Evolutionary conservation across 768 basidiomycete species (phyloP), one percentile per base, ranked within the genome.

Genomic region (Dacryopinax primogenitus): DNA sequence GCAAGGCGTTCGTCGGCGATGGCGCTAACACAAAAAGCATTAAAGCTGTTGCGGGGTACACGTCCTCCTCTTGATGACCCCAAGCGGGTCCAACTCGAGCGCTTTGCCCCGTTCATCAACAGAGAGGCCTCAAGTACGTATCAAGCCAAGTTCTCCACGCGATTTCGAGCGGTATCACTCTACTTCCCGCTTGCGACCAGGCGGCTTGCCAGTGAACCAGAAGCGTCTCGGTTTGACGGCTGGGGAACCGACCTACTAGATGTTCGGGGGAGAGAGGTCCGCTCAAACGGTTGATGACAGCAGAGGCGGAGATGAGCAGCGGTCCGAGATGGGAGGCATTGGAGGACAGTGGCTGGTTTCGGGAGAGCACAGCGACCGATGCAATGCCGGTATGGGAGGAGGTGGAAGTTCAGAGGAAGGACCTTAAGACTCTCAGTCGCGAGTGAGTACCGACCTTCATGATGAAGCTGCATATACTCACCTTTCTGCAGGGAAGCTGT

Each of bases 321-420:
- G 90, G 90, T 0, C 88, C 89, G 0, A 69, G 89, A 4, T 92
- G 89, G 88, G 86, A 90, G 66, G 73, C 90, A 35, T 74, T 81
- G 44, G 90, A 92, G 71, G 90, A 92, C 68, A 75, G 88, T 62
- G 83, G 81, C 0, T 92, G 86, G 82, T 91, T 78, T 73, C 90
- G 87, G 71, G 90, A 91, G 36, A 63, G 62, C 62, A 35, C 44
- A 13, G 62, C 34, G 4, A 11, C 47, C 16, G 65, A 68, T 15
- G 32, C 23, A 1, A 62, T 64, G 21, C 64, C 66, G 21, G 67
- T 64, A 23, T 69, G 67, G 51, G 35, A 69, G 78, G 81, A 1
- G 66, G 71, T 33, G 33, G 32, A 26, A 66, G 71, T 12, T 69
- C 67, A 0, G 74, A 75, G 1, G 67, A 66, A 69, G 32, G 62